Evolutionary conservation across 2,329 filamentous ascomycete genomes (phyloP), one percentile per base, ranked within the genome.

Genomic region (Xylariaceae sp.): DNA sequence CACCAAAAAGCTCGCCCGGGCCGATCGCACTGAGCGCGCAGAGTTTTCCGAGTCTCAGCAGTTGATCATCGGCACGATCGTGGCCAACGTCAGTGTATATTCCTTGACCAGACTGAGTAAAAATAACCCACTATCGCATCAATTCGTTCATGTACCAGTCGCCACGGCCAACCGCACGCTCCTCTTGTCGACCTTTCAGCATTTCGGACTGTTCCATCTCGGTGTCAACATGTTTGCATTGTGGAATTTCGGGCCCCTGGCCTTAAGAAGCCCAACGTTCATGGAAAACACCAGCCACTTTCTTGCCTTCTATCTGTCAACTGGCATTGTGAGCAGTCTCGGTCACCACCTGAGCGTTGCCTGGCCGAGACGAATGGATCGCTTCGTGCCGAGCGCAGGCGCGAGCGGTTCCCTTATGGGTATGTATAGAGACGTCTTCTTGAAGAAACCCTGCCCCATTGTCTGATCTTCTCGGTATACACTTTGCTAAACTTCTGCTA

Each of bases 271-370:
- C 3, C 37, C 9, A 6, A 37, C 38, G 9, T 56, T 61, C 30
- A 19, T 39, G 11, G 51, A 42, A 9, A 54, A 49, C 31, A 43
- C 35, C 4, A 39, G 12, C 30, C 57, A 60, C 39, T 45, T 59
- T n/a, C 38, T 45, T 1, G 57, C 57, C 9, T 61, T 61, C 47
- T 61, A 52, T 39, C 50, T 59, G 29, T 54, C 54, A 2, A 24
- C 55, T 15, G 56, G 51, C 4, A 51, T 58, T 22, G 16, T 59
- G 19, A 46, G 55, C 28, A 46, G 41, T 6, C 38, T 60, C 7
- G 56, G 50, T 3, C 16, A 50, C 7, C 55, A 59, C 11, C 4
- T 49, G 3, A 44, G 48, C 11, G 44, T 53, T 1, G 19, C 38
- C 13, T 48, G 55, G 41, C 53, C 54, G 3, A 40, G 43, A 3